phyloP scores from a whole-genome alignment of 495 filamentous ascomycete species.

The Penicillium dipodomyicola region DNA sequence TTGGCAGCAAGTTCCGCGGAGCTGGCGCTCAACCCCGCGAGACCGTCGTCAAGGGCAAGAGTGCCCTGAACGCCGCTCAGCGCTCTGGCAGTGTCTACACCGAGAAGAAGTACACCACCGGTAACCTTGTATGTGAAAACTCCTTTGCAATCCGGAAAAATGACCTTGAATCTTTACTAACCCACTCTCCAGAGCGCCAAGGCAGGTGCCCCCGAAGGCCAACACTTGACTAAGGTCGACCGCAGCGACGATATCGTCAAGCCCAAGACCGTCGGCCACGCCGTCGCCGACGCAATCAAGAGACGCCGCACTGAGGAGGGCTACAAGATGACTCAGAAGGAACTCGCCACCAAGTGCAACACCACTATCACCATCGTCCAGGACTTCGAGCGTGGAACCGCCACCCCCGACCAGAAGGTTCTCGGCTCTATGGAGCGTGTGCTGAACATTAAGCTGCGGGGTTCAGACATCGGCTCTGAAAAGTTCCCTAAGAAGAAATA shows the following conservation, averaged over 20 bases:
- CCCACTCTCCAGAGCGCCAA: constrained; percentile 48
- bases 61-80: constrained; percentile 86
- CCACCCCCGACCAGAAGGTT: constrained; percentile 81
- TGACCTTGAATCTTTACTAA: neutral
- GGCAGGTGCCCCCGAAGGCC: constrained; percentile 69
- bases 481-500: constrained; percentile 72
- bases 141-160: neutral
- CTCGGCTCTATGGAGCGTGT: constrained; percentile 76
- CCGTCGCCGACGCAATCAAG: constrained; percentile 80
- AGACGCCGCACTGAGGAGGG: constrained; percentile 67
- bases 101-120: constrained; percentile 85
- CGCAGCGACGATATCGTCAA: constrained; percentile 97
- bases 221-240: constrained; percentile 97
- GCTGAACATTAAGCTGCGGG: constrained; percentile 81
- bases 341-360: constrained; percentile 92
- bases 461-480: constrained; percentile 70
- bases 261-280: constrained; percentile 79
- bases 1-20: constrained; percentile 73
- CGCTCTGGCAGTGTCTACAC: constrained; percentile 75
- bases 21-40: constrained; percentile 63
- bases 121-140: constrained; percentile 67
- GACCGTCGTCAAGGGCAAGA: constrained; percentile 82
- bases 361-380: constrained; percentile 75
- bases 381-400: constrained; percentile 81
- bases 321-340: constrained; percentile 92